Percentiles rank a stretch among this genome's conserved stretches.
Conservation (phyloP, 2,329 filamentous ascomycete genomes). For the Aspergillus tamarii region DNA sequence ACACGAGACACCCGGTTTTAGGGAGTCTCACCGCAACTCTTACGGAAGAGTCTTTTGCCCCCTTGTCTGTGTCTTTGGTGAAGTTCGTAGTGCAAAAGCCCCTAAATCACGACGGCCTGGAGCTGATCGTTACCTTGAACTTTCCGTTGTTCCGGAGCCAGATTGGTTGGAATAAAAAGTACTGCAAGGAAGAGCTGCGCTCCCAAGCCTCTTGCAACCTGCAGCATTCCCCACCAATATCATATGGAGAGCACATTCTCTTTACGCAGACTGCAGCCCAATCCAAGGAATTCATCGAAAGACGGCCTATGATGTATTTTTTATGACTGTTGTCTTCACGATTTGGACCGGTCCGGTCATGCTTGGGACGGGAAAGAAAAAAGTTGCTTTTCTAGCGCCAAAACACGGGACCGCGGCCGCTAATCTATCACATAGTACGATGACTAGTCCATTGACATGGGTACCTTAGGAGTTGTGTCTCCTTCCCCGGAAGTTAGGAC, state of each 20-base stretch:
- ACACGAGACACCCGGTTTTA: constrained; percentile 9
- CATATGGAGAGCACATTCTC: background rate
- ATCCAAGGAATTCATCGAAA: constrained; percentile 15
- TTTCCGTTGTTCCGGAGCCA: constrained; percentile 6
- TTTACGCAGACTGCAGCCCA: constrained; percentile 16
- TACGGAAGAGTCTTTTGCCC: constrained; percentile 4
- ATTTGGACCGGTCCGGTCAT: constrained; percentile 16
- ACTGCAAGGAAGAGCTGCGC: constrained; percentile 22
- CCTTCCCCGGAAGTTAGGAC: constrained; percentile 20
- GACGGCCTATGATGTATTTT: background rate
- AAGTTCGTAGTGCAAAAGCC: constrained; percentile 15
- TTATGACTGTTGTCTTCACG: constrained; percentile 3
- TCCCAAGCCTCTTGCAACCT: background rate
- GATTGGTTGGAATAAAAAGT: constrained; percentile 9
- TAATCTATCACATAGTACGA: constrained; percentile 18
- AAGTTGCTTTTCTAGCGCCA: constrained; percentile 21
- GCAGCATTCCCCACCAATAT: constrained; percentile 4
- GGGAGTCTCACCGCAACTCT: constrained; percentile 19
- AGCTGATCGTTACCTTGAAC: constrained; percentile 20
- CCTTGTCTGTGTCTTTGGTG: constrained; percentile 5
- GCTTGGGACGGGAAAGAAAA: constrained; percentile 20
- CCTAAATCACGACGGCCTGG: constrained; percentile 11
- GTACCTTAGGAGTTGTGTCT: constrained; percentile 16
- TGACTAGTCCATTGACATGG: constrained; percentile 14
- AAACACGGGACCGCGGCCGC: constrained; percentile 14